These are phyloP conservation scores for Yamadazyma dendronema DNA, from an alignment of 1,139 yeast genomes.

Conservation along the genomic window DNA sequence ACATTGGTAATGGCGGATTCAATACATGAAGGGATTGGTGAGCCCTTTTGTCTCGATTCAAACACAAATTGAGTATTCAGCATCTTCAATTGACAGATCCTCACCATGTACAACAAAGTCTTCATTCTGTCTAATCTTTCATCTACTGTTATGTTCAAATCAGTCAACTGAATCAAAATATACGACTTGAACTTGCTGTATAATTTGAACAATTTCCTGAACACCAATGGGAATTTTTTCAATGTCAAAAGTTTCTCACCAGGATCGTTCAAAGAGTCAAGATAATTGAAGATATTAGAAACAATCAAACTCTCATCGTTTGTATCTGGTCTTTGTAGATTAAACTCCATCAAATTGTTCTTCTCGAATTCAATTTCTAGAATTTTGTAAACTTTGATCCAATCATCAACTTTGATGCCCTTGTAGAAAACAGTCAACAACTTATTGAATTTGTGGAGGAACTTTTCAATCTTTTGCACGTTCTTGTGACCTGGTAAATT, in stretches of 20 bases:
- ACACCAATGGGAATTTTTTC: constrained; percentile 64
- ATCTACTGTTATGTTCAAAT: constrained; percentile 50
- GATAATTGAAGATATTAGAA: constrained; percentile 69
- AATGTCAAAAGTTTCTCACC: constrained; percentile 43
- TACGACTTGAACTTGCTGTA: constrained; percentile 68
- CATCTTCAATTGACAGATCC: constrained; percentile 71
- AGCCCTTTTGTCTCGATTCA: constrained; percentile 31
- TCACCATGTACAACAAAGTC: constrained; percentile 63
- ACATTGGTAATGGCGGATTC: constrained; percentile 81
- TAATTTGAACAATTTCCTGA: constrained; percentile 63
- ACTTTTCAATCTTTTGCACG: constrained; percentile 47
- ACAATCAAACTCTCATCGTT: constrained; percentile 60
- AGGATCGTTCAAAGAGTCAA: constrained; percentile 55
- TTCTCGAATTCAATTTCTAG: constrained; percentile 62
- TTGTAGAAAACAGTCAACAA: constrained; percentile 60
- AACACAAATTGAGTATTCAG: constrained; percentile 56
- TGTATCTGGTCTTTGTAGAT: constrained; percentile 37
- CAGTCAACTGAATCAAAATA: constrained; percentile 60
- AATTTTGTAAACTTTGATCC: constrained; percentile 75
- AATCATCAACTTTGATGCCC: constrained; percentile 66
- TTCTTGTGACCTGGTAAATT: constrained; percentile 49
- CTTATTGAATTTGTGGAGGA: constrained; percentile 64
- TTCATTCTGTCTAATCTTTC: constrained; percentile 72
- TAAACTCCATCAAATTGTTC: constrained; percentile 60
- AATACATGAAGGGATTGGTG: constrained; percentile 72